Evolutionary conservation across 148 eudicot species (phyloP).

Genomic region (Rhododendron molle): DNA sequence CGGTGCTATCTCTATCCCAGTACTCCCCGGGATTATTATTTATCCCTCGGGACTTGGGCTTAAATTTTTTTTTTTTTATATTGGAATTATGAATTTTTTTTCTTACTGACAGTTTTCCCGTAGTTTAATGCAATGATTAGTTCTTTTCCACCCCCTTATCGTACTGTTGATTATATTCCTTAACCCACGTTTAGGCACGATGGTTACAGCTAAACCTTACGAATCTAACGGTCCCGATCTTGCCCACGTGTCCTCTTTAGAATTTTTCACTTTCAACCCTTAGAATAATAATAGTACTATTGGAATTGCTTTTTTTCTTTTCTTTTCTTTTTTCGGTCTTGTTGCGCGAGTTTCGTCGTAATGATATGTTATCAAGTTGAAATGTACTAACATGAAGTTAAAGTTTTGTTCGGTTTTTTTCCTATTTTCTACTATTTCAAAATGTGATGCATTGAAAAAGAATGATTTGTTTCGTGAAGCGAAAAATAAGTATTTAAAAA

Average conservation of each 20-base stretch:
- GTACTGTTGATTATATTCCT: constrained; percentile 37
- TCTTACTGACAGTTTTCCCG: neutral
- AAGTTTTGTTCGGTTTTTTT: neutral
- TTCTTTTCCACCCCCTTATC: constrained; percentile 14
- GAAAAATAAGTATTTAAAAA: no score
- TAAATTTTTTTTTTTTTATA: neutral
- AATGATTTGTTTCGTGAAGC: no score
- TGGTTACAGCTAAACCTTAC: constrained; percentile 44
- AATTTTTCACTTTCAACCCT: neutral
- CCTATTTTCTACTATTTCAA: no score
- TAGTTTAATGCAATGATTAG: constrained; percentile 20
- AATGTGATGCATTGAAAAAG: no score
- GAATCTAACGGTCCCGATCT: constrained; percentile 22
- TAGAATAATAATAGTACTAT: neutral
- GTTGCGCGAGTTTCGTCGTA: neutral
- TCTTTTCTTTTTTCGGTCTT: neutral
- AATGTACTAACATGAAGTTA: neutral
- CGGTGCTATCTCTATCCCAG: constrained; percentile 18
- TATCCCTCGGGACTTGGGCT: constrained; percentile 37
- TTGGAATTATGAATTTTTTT: neutral
- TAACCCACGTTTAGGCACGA: constrained; percentile 72
- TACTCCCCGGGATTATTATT: constrained; percentile 12
- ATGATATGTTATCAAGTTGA: neutral
- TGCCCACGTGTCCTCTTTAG: constrained; percentile 24
- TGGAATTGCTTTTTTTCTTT: neutral